These are phyloP conservation scores for Auriscalpium orientale DNA, from an alignment of 768 basidiomycete species.

Conservation along the genomic window DNA sequence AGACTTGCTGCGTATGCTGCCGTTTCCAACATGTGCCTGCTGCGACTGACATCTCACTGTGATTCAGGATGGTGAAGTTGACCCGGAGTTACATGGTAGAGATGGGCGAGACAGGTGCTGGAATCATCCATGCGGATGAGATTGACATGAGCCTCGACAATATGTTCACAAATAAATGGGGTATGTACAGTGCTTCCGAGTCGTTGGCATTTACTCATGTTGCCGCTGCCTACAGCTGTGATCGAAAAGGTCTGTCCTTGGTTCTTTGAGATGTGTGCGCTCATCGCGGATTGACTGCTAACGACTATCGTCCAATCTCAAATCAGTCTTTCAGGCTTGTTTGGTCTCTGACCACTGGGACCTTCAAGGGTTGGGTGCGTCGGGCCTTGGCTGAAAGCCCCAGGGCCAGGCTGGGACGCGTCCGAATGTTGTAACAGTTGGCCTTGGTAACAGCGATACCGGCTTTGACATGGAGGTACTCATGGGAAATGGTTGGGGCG, in stretches of 20 bases:
- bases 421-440: constrained; percentile 12
- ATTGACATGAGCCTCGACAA: background rate
- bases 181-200: background rate
- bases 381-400: no score
- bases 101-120: constrained; percentile 7
- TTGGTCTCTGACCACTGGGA: no score
- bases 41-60: background rate
- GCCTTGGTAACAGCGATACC: constrained; percentile 12
- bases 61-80: background rate
- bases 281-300: constrained; percentile 17
- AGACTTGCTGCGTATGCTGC: background rate
- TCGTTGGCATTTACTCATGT: background rate
- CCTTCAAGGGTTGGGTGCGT: no score
- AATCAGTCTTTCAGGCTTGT: no score
- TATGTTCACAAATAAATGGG: constrained; percentile 4
- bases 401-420: no score
- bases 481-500: background rate
- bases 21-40: background rate
- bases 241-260: background rate
- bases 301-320: no score
- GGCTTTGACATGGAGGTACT: background rate
- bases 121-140: background rate
- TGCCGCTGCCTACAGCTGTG: background rate
- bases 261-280: constrained; percentile 5
- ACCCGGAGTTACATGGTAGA: background rate